Evolutionary conservation across 169 alveolate genomes (phyloP).

Genomic region (Plasmodium vinckei): DNA sequence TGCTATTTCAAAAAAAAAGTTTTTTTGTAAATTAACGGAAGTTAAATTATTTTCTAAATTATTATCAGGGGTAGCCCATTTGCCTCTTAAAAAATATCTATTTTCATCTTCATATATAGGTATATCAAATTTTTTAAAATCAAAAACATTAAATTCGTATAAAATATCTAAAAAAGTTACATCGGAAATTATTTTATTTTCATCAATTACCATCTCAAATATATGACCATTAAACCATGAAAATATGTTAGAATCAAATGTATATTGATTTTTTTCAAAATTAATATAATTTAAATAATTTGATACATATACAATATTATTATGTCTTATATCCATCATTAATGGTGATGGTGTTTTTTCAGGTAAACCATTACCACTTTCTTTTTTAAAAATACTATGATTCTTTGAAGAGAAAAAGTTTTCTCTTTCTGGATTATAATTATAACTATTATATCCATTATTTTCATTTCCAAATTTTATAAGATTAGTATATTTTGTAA

Average conservation of each 20-base stretch:
- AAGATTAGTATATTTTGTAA: background rate
- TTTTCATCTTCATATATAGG: constrained; percentile 6
- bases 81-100: constrained; percentile 26
- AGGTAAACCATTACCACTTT: background rate
- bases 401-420: background rate
- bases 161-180: constrained; percentile 63
- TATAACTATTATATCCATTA: background rate
- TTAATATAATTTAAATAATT: constrained; percentile 42
- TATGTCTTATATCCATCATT: background rate
- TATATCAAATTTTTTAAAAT: constrained; percentile 11
- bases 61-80: constrained; percentile 11
- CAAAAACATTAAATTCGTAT: constrained; percentile 53
- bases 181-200: constrained; percentile 26
- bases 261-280: constrained; percentile 27
- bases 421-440: too few relatives aligned
- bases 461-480: background rate
- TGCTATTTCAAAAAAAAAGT: constrained; percentile 66
- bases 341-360: background rate
- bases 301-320: constrained; percentile 24
- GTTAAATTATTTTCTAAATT: background rate
- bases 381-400: background rate
- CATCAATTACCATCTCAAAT: constrained; percentile 54
- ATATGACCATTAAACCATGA: constrained; percentile 49
- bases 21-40: constrained; percentile 27
- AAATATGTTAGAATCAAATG: constrained; percentile 30